A percentile compares a stretch with the other conserved stretches of the same genome.
Conservation (phyloP, 176 grass and related monocot genomes). For the Aegilops longissima region DNA sequence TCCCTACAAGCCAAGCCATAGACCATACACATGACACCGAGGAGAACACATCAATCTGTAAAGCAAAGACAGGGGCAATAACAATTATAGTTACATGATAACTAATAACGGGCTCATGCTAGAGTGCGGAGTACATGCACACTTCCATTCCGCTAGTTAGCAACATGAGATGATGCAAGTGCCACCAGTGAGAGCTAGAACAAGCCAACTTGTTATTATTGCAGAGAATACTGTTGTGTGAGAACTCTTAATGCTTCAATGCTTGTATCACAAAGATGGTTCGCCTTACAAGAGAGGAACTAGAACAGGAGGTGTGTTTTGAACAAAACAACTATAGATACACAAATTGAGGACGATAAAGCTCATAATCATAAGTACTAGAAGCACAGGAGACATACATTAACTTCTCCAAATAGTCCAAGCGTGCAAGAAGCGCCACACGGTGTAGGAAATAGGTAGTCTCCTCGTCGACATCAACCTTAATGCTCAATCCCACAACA, state of each 20-base stretch:
- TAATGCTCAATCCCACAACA: conserved; percentile 1
- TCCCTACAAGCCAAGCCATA: too few species aligned
- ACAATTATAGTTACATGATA: too few species aligned
- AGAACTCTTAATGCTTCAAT: neutral
- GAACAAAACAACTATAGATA: neutral
- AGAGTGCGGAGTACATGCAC: too few species aligned
- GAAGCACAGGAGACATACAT: neutral
- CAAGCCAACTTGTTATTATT: neutral
- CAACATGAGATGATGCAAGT: neutral
- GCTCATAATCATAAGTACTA: neutral
- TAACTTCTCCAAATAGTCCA: neutral
- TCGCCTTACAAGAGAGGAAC: neutral
- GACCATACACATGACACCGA: too few species aligned
- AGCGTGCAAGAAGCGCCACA: neutral
- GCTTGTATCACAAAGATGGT: neutral
- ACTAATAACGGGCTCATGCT: too few species aligned
- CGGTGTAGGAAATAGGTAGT: neutral
- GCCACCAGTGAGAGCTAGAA: neutral
- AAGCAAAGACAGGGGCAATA: too few species aligned
- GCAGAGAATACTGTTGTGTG: neutral
- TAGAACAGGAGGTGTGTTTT: too few species aligned
- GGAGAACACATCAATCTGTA: too few species aligned
- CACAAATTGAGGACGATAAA: neutral
- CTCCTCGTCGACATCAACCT: neutral
- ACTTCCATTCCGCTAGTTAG: neutral